Base-by-base conservation (phyloP, 2,329 filamentous ascomycete genomes). In the Apiospora sp. region DNA sequence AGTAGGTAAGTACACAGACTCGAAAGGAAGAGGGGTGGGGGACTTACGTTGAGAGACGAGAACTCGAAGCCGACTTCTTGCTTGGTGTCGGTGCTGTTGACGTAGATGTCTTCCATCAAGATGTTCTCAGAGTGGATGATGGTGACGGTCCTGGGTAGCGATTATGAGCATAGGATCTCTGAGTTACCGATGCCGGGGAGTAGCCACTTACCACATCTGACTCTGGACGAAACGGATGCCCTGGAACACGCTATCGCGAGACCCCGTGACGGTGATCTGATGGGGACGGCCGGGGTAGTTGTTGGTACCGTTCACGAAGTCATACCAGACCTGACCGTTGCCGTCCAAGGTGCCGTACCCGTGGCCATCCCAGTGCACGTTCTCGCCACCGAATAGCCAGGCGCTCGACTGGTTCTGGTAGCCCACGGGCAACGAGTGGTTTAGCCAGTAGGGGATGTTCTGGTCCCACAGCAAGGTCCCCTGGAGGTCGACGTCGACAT, bases 341-440 rank as follows among this genome's bases (percentile, higher is more conserved):
- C 89, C 89, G 76, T 91, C 84, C 19, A 91, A 80, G 2, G 86
- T 89, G 5, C 89, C 89, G 27, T 80, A 79, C 16, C 86, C 86
- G 75, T 86, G 80, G 13, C 88, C 88, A 46, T 86, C 81, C 73
- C 87, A 84, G 13, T 81, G 78, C 34, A 92, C 81, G 44, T 86
- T 84, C 16, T 86, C 80, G 6, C 89, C 89, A 22, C 89, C 88
- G 74, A 90, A 84, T 70, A 86, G 80, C 86, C 86, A 89, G 0
- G 86, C 87, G 0, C 86, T 87, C 19, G 84, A 86, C 73, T 89
- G 87, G 74, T 90, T 88, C 77, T 90, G 87, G 76, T 87, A 89
- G 5, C 84, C 86, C 10, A 89, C 82, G 0, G 85, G 82, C 73
- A 89, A 82, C 7, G 86, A 87, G 49, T 87, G 81, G 13, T 82